These are phyloP conservation scores for Pezicula neosporulosa DNA, from an alignment of 2,329 filamentous ascomycete genomes.

Conservation along the genomic window DNA sequence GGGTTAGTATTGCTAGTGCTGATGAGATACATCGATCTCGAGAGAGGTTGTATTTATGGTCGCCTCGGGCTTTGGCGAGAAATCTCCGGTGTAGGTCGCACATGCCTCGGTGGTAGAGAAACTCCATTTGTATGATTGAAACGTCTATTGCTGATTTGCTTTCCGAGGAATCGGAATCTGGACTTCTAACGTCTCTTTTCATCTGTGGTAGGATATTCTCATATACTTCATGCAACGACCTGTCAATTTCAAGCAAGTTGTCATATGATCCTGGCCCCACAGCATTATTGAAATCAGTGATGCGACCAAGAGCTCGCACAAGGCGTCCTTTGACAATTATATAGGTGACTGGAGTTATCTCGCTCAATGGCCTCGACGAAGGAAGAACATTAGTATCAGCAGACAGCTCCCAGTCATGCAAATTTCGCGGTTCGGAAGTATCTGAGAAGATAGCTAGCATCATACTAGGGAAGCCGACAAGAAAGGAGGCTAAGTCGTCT, in stretches of 20 bases:
- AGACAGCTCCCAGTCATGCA: conserved; percentile 75
- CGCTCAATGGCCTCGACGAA: conserved; percentile 59
- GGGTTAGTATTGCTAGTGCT: conserved; percentile 16
- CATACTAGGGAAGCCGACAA: conserved; percentile 56
- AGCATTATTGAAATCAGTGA: conserved; percentile 57
- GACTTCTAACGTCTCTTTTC: conserved; percentile 66
- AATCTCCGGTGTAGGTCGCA: conserved; percentile 86
- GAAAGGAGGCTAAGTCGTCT: conserved; percentile 73
- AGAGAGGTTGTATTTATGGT: conserved; percentile 76
- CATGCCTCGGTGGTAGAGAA: conserved; percentile 81
- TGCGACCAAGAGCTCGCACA: conserved; percentile 63
- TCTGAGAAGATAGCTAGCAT: conserved; percentile 71
- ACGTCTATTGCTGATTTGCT: conserved; percentile 65
- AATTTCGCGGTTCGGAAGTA: conserved; percentile 68
- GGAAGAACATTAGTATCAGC: conserved; percentile 64
- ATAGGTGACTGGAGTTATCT: conserved; percentile 72
- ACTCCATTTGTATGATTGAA: conserved; percentile 75
- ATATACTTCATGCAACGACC: conserved; percentile 53
- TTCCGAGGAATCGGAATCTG: conserved; percentile 41
- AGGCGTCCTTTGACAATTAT: conserved; percentile 71
- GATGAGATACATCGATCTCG: conserved; percentile 38
- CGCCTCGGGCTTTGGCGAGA: conserved; percentile 67
- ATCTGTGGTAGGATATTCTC: conserved; percentile 74
- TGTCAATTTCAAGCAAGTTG: conserved; percentile 57
- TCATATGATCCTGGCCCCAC: conserved; percentile 54